A percentile compares a stretch with the other conserved stretches of the same genome.
Evolutionary conservation across 805 yeast species (phyloP).

Genomic region (Spencermartinsiella europaea): DNA sequence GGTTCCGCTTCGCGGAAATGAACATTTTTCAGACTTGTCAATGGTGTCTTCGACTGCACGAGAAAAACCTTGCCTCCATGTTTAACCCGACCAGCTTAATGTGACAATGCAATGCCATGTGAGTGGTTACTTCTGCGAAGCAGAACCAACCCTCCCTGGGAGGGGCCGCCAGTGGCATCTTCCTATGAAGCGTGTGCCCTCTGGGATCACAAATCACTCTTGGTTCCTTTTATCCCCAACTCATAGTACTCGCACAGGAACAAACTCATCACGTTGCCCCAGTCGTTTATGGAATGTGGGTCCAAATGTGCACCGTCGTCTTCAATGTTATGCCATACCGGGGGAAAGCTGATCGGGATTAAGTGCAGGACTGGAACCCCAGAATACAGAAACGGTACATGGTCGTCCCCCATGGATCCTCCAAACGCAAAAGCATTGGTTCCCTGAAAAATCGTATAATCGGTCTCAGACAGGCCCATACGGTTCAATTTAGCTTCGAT

Average conservation of each 20-base stretch:
- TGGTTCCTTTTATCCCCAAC: slow-evolving; percentile 10
- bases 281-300: slow-evolving; percentile 37
- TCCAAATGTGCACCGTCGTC: slow-evolving; percentile 45
- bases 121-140: not conserved
- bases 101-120: too few relatives aligned
- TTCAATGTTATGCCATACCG: slow-evolving; percentile 45
- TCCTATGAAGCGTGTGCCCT: not conserved
- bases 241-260: slow-evolving; percentile 35
- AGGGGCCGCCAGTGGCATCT: too few relatives aligned
- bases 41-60: too few relatives aligned
- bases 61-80: too few relatives aligned
- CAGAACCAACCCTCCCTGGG: too few relatives aligned
- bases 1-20: too few relatives aligned
- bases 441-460: slow-evolving; percentile 15
- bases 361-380: slow-evolving; percentile 49
- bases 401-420: slow-evolving; percentile 44
- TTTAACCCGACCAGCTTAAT: too few relatives aligned
- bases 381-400: slow-evolving; percentile 43
- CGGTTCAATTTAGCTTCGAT: slow-evolving; percentile 31
- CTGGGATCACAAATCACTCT: slow-evolving; percentile 8
- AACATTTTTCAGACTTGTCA: too few relatives aligned
- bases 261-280: slow-evolving; percentile 41
- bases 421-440: slow-evolving; percentile 17
- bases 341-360: slow-evolving; percentile 50
- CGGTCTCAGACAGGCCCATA: slow-evolving; percentile 12